Base-by-base conservation (phyloP, 768 basidiomycete genomes). In the Rhizopogon sp. region DNA sequence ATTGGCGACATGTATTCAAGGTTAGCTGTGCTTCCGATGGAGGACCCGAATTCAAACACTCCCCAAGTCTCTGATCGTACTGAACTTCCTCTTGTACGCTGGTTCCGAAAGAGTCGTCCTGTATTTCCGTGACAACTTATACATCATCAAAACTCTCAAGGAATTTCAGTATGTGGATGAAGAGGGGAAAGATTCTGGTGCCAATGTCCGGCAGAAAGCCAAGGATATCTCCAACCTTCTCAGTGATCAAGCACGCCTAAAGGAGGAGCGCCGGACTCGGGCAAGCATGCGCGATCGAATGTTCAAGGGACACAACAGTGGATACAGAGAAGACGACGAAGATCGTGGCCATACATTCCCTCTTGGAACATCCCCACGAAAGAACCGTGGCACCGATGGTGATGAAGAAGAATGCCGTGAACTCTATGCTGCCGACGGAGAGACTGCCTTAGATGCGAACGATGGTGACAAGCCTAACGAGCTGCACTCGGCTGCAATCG, bases 1-100 rank as follows among this genome's bases (percentile, higher is more conserved):
- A 96, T 66, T 97, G 94, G 94, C 80, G 93, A 47, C 94, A 97
- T 76, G 93, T 95, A 56, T 95, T 93, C 81, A 96, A 96, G 78
- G 90, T 90, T 37, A 37, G 35, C 13, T 10, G 43, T 50, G 76
- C 56, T 6, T 37, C 13, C 35, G 35, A 37, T 37, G 13, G 35
- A 37, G 11, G 2, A 16, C 35, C 35, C 3, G 13, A 37, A 22
- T 41, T 31, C 29, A 33, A 10, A 45, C 20, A 17, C 39, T 37
- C 46, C 42, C 25, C 5, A 55, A 89, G 84, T 87, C 88, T 47
- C 76, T 97, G 45, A 94, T 91, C 0, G 79, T 96, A 5, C 81
- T 97, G 29, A 93, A 96, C 70, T 95, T 95, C 66, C 84, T 86
- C 57, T 81, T 97, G 22, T 93, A 95, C 66, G 87, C 91, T 61